Evolutionary conservation across 1,284 basidiomycete species (phyloP).

Genomic region (Papiliotrema fonsecae): DNA sequence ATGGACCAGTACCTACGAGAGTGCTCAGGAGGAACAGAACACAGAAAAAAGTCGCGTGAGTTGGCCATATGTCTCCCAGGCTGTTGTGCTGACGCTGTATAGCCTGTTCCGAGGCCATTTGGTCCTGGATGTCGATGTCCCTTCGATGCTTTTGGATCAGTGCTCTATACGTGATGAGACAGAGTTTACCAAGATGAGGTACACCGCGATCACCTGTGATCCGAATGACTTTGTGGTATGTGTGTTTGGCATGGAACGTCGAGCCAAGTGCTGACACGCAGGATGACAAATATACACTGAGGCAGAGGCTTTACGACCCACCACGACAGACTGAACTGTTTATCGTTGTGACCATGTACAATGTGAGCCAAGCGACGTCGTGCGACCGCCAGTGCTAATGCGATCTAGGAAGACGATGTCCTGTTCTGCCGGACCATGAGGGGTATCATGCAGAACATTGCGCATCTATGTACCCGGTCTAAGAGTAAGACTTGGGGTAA

Average conservation of each 20-base stretch:
- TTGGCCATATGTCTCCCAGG: conserved; percentile 14
- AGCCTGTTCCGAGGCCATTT: conserved; percentile 87
- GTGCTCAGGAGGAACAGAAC: conserved; percentile 84
- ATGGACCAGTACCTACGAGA: conserved; percentile 78
- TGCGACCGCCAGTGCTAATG: neutral
- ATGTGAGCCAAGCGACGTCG: conserved; percentile 35
- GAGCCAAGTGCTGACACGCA: conserved; percentile 10
- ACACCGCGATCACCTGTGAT: conserved; percentile 88
- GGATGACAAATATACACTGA: conserved; percentile 70
- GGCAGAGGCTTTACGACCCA: conserved; percentile 75
- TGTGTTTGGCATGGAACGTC: neutral
- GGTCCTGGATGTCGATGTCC: conserved; percentile 79
- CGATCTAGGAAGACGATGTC: conserved; percentile 58
- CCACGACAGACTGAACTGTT: conserved; percentile 71
- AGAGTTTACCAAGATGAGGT: conserved; percentile 93
- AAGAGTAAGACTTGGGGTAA: conserved; percentile 88
- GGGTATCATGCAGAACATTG: conserved; percentile 78
- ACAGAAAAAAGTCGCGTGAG: conserved; percentile 76
- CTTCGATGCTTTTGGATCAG: conserved; percentile 75
- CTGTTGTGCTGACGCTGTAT: neutral
- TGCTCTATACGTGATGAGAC: conserved; percentile 68
- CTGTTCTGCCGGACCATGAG: conserved; percentile 84
- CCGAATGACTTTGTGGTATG: conserved; percentile 73
- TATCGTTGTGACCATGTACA: conserved; percentile 74
- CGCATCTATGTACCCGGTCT: conserved; percentile 36